Evolutionary conservation across 345 rosid genomes (phyloP).

Genomic region (Populus deltoides): DNA sequence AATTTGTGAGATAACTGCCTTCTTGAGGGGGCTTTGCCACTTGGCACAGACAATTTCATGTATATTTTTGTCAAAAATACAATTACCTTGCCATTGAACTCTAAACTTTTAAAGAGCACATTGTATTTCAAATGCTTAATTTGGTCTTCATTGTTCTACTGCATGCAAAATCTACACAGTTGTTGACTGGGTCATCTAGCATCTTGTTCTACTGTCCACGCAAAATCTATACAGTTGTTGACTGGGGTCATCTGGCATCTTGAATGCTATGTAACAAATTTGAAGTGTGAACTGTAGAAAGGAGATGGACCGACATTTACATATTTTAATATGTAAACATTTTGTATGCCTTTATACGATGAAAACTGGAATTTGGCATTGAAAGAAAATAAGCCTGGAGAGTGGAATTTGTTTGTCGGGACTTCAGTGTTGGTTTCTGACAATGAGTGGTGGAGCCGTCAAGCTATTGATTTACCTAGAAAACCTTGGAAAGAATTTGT

Average conservation of each 20-base stretch:
- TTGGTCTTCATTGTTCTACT: neutral
- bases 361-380: neutral
- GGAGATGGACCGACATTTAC: neutral
- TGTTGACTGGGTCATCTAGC: neutral
- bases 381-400: neutral
- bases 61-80: neutral
- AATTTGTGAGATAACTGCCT: neutral
- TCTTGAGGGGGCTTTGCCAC: neutral
- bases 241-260: neutral
- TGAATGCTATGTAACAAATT: neutral
- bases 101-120: neutral
- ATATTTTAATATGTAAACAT: neutral
- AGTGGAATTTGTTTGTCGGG: neutral
- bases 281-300: neutral
- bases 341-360: neutral
- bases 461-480: neutral
- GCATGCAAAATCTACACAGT: no score
- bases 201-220: neutral
- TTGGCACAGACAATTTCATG: neutral
- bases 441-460: neutral
- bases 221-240: neutral
- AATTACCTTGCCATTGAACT: neutral
- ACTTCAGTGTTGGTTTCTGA: neutral
- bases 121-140: neutral
- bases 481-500: neutral